phyloP scores from a whole-genome alignment of 2,329 filamentous ascomycete species.

The Calonectria henricotiae region DNA sequence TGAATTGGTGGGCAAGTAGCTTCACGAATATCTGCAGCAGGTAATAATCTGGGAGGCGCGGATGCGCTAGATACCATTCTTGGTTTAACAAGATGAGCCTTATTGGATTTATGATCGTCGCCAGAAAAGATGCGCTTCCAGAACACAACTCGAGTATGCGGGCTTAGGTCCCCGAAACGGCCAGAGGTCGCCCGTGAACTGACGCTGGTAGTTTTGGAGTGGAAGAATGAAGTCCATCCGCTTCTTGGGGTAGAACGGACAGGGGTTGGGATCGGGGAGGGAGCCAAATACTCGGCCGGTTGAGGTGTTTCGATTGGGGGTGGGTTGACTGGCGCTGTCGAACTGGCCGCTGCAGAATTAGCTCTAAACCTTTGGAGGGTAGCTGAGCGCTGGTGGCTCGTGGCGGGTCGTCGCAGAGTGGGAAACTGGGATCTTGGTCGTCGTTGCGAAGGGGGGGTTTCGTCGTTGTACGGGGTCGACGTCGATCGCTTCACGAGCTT shows the following conservation, averaged over 20 bases:
- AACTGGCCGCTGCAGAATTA: conserved; percentile 51
- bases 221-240: conserved; percentile 74
- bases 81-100: conserved; percentile 59
- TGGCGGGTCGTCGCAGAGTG: conserved; percentile 81
- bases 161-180: conserved; percentile 52
- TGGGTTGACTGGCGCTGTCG: conserved; percentile 52
- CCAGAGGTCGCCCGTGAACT: conserved; percentile 45
- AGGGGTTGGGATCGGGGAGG: conserved; percentile 48
- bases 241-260: conserved; percentile 43
- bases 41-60: conserved; percentile 45
- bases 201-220: conserved; percentile 59
- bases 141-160: conserved; percentile 45
- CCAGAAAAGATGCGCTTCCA: conserved; percentile 53
- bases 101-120: conserved; percentile 45
- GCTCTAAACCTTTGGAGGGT: conserved; percentile 74
- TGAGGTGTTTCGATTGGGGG: conserved; percentile 58
- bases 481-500: conserved; percentile 84
- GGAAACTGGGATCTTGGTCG: conserved; percentile 75
- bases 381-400: conserved; percentile 83
- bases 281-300: conserved; percentile 53
- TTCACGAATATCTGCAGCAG: conserved; percentile 49
- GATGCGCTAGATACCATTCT: conserved; percentile 56
- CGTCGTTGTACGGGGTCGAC: conserved; percentile 67
- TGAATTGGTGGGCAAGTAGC: conserved; percentile 39
- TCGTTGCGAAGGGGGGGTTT: conserved; percentile 63